Percentiles rank a stretch among this genome's conserved stretches.
Evolutionary conservation across 768 basidiomycete genomes (phyloP).

Genomic region (Mrakia blollopis): DNA sequence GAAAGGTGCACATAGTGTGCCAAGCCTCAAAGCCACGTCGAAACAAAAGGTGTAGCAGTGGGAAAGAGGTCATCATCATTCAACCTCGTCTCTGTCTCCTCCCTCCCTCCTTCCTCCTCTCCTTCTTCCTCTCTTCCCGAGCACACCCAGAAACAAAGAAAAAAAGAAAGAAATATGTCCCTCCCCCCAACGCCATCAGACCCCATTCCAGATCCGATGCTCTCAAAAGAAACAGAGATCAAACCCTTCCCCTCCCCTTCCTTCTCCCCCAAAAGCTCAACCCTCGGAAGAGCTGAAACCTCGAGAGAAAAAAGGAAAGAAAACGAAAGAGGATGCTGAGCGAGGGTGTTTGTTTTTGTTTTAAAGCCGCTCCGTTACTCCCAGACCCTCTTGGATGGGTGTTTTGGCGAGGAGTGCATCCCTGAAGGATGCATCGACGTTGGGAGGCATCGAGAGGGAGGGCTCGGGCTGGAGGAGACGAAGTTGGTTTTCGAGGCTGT

Average conservation of each 20-base stretch:
- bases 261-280: neutral
- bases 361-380: slow-evolving; percentile 22
- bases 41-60: too few relatives aligned
- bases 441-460: neutral
- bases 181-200: slow-evolving; percentile 10
- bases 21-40: too few relatives aligned
- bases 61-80: neutral
- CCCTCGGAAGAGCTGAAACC: neutral
- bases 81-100: neutral
- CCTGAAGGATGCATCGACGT: slow-evolving; percentile 9
- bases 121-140: neutral
- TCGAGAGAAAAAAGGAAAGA: neutral
- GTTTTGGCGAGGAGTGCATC: neutral
- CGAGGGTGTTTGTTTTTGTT: neutral
- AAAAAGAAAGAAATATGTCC: neutral
- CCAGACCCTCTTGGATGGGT: slow-evolving; percentile 14
- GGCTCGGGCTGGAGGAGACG: too few relatives aligned
- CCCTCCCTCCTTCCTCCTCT: neutral
- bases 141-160: neutral
- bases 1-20: too few relatives aligned
- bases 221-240: neutral
- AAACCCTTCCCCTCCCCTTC: neutral
- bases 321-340: neutral
- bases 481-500: too few relatives aligned
- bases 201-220: neutral